Conservation (phyloP, 2,329 filamentous ascomycete species). For the Cercospora sp. region DNA sequence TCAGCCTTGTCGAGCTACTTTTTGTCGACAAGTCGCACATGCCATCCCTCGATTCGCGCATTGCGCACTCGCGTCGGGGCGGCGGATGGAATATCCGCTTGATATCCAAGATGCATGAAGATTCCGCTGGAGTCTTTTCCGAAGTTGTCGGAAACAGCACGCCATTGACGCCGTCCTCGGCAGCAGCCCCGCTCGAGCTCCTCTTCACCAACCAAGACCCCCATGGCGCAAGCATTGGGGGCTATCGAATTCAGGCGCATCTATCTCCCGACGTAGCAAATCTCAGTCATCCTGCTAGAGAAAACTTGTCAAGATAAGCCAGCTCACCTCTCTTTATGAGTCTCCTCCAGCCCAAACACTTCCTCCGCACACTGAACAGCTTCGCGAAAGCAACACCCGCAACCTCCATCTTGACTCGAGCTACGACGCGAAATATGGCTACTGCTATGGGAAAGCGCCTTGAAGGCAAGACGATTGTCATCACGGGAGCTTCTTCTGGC, state of each 20-base stretch:
- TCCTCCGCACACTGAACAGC: slow-evolving; percentile 16
- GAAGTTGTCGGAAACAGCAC: slow-evolving; percentile 1
- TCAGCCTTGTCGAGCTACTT: background rate
- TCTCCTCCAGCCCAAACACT: slow-evolving; percentile 15
- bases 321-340: slow-evolving; percentile 16
- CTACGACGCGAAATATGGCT: slow-evolving; percentile 53
- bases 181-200: slow-evolving; percentile 5
- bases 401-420: background rate
- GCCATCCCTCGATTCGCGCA: background rate
- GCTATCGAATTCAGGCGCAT: slow-evolving; percentile 15
- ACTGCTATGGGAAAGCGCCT: slow-evolving; percentile 79
- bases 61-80: background rate
- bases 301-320: slow-evolving; percentile 9
- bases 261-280: slow-evolving; percentile 17
- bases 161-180: slow-evolving; percentile 8
- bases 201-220: slow-evolving; percentile 10
- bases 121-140: background rate
- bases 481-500: slow-evolving; percentile 90
- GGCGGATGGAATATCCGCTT: background rate
- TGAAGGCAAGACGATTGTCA: slow-evolving; percentile 84
- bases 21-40: background rate
- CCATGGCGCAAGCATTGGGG: slow-evolving; percentile 11
- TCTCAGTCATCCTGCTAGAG: slow-evolving; percentile 4
- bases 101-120: background rate
- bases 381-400: slow-evolving; percentile 1